Percentiles rank a stretch among this genome's conserved stretches.
Conservation (phyloP, 1,284 basidiomycete genomes). For the Amylostereum areolatum region DNA sequence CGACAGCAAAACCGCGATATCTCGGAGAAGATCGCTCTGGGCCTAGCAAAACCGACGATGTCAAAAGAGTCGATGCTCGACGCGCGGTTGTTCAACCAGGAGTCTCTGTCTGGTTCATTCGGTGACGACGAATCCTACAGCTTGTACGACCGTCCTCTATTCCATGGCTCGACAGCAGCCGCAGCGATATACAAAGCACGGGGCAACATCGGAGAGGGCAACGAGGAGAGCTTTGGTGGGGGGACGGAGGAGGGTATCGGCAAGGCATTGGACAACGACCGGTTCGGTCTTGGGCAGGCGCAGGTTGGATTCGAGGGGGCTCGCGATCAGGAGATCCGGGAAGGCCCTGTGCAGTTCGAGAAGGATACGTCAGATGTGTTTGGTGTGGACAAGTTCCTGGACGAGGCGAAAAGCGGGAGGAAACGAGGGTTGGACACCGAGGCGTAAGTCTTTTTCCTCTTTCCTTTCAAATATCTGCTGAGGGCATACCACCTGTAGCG, state of each 20-base stretch:
- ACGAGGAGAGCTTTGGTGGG: conserved; percentile 88
- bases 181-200: conserved; percentile 97
- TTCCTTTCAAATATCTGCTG: neutral
- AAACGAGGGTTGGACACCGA: conserved; percentile 83
- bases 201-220: conserved; percentile 76
- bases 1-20: conserved; percentile 97
- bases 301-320: conserved; percentile 87
- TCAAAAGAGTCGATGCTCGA: conserved; percentile 97
- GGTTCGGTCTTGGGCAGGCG: conserved; percentile 88
- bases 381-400: conserved; percentile 94
- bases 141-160: conserved; percentile 92
- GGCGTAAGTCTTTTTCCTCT: conserved; percentile 43
- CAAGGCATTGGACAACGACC: conserved; percentile 86
- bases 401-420: conserved; percentile 91
- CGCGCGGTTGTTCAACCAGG: conserved; percentile 95
- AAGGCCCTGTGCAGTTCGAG: conserved; percentile 99
- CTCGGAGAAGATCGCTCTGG: conserved; percentile 97
- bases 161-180: conserved; percentile 92
- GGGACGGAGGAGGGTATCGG: conserved; percentile 93
- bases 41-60: conserved; percentile 92
- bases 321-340: conserved; percentile 72
- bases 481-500: conserved; percentile 29
- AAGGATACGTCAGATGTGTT: conserved; percentile 98
- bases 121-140: conserved; percentile 93
- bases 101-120: conserved; percentile 76